Evolutionary conservation across 2,329 filamentous ascomycete species (phyloP).

Genomic region (Cytospora paraplurivora): DNA sequence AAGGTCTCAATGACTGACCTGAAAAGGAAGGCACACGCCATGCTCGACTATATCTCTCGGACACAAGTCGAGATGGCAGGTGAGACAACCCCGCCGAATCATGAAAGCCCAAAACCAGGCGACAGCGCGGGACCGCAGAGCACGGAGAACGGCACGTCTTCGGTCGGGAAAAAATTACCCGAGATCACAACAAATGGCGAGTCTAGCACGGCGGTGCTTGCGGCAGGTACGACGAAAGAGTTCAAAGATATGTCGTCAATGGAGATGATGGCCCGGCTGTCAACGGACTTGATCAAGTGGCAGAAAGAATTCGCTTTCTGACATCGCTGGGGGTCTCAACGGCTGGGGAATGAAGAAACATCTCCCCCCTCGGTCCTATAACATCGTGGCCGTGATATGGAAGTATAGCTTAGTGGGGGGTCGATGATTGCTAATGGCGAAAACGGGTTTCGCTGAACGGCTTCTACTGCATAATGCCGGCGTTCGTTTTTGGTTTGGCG

Average conservation of each 20-base stretch:
- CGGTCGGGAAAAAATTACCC: constrained; percentile 32
- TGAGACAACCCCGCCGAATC: constrained; percentile 51
- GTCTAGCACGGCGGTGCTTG: constrained; percentile 36
- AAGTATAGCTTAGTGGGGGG: neutral
- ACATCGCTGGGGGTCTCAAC: neutral
- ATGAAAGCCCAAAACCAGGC: constrained; percentile 41
- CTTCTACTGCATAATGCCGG: constrained; percentile 14
- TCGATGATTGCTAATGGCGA: neutral
- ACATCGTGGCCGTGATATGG: neutral
- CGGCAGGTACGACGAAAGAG: constrained; percentile 45
- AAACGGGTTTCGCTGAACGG: constrained; percentile 6
- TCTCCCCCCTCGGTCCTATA: neutral
- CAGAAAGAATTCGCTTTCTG: constrained; percentile 65
- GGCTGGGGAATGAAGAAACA: neutral
- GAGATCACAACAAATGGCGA: constrained; percentile 35
- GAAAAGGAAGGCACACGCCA: constrained; percentile 78
- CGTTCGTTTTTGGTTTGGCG: constrained; percentile 2
- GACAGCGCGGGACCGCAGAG: constrained; percentile 34
- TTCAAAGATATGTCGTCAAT: constrained; percentile 78
- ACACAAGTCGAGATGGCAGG: constrained; percentile 85
- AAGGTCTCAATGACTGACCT: constrained; percentile 87
- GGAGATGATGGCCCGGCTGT: constrained; percentile 90
- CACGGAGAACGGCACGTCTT: constrained; percentile 26
- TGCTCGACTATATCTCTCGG: constrained; percentile 86
- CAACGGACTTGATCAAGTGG: constrained; percentile 80